Base-by-base conservation (phyloP, 73 alveolate species). In the Tetrahymena thermophila region DNA sequence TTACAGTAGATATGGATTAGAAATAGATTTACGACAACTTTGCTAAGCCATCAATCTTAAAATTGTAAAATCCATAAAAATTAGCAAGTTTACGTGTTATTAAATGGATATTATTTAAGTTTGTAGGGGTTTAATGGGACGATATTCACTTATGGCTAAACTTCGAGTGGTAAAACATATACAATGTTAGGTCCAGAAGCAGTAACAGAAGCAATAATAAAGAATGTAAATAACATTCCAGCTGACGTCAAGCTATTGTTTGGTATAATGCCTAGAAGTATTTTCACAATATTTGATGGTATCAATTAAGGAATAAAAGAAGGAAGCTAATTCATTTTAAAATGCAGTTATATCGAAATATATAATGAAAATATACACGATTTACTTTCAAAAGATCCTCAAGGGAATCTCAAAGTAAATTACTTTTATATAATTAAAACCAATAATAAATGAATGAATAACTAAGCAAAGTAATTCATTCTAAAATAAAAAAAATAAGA, bases 91-190 rank as follows among this genome's bases (percentile, higher is more conserved):
- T 11, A 21, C 31, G 15, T 50, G 31, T 50, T 50, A 50, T 50
- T 50, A 85, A 95, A 34, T 4, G 6, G 71, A 40, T 0, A 84
- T 42, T 43, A 84, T 57, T 6, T 35, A 31, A 95, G 97, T 85
- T 89, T 89, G 40, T 37, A 98, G 96, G 99, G 99, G 11, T 98
- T 97, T 93, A 98, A 98, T 94, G 98, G 99, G 35, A 98, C 99
- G 17, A 96, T 98, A 6, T 98, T 98, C 93, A 99, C 98, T 31
- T 98, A 98, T 93, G 99, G 99, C 31, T 97, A 98, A 34, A 98
- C 99, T 8, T 99, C 99, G 15, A 96, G 98, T 94, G 99, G 99
- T 34, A 98, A 98, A 96, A 98, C 99, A 25, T 98, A 85, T 85
- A 97, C 99, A n/a, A 98, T 98, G 98, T 97, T 97, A 97, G 99